Base-by-base conservation (phyloP, 129 eudicot genomes). In the Heracleum sosnowskyi region DNA sequence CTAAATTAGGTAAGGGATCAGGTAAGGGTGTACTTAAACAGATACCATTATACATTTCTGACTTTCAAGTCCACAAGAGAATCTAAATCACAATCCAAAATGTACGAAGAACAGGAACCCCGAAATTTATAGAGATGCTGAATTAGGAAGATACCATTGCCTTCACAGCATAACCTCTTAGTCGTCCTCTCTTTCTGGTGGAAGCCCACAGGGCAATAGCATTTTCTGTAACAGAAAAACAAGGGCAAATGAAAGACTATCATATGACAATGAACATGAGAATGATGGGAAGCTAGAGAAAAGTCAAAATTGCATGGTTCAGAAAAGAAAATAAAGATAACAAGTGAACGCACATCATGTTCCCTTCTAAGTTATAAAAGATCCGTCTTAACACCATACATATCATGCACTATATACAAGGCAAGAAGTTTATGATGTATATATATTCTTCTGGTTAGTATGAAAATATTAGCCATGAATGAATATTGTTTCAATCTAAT, bases 131-230 rank as follows among this genome's bases (percentile, higher is more conserved):
- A 26, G 26, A 51, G 24, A 46, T 29, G 35, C 73, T 1, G 45
- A 53, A 55, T 26, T 11, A 6, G n/a, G 73, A 39, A 40, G 53
- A 13, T 17, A 40, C 7, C 55, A 22, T 40, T 41, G 55, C 24
- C 29, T 24, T 40, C 44, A 24, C 17, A 34, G 45, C 42, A 70
- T 2, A 28, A 45, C 39, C 47, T 68, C 85, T 88, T 78, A 91
- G 9, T 94, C 98, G 0, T 94, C 97, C 76, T 94, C 98, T 88
- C 98, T 91, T 87, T 94, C 98, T 7, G 98, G 98, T 15, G 96
- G 98, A 82, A 88, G 92, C 47, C 98, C 98, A 81, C 98, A 94
- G 2, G 98, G 98, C 86, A 88, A 84, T 76, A 94, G 77, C 97
- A 94, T 94, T 90, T 94, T 94, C 98, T 94, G 94, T 84, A 86